phyloP scores from a whole-genome alignment of 306 rosid species.

The Glycine soja region DNA sequence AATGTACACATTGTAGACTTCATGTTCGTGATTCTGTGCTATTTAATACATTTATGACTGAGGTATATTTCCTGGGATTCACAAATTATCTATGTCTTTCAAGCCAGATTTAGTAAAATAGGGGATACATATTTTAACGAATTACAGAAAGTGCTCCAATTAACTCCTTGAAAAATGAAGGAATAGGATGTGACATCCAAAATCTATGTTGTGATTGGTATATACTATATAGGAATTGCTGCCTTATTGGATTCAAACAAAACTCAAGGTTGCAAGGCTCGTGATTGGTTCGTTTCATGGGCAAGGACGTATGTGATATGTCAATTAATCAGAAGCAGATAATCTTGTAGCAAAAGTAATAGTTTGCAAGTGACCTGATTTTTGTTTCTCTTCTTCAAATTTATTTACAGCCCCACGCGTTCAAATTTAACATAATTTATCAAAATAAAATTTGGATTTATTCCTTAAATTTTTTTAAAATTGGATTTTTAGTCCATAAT shows the following conservation, averaged over 20 bases:
- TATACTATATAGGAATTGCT: neutral
- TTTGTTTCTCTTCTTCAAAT: no score
- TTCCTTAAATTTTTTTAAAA: no score
- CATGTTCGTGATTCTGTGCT: slow-evolving; percentile 6
- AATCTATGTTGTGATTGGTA: neutral
- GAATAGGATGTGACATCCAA: neutral
- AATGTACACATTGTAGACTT: slow-evolving; percentile 40
- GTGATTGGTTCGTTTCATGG: no score
- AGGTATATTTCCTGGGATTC: neutral
- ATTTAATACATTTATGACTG: neutral
- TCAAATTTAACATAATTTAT: no score
- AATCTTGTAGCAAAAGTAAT: no score
- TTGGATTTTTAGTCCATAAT: no score
- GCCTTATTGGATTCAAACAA: neutral
- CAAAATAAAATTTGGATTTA: no score
- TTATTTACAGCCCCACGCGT: no score
- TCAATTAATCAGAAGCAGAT: no score
- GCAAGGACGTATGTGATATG: no score
- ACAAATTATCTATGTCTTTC: neutral
- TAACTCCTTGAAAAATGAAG: neutral
- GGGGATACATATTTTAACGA: neutral
- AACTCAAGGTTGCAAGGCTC: no score
- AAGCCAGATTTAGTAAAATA: neutral
- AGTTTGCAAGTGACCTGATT: no score
- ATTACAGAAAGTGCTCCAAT: neutral